These are phyloP conservation scores for Elaphomyces granulatus DNA, from an alignment of 495 filamentous ascomycete species.

Conservation along the genomic window DNA sequence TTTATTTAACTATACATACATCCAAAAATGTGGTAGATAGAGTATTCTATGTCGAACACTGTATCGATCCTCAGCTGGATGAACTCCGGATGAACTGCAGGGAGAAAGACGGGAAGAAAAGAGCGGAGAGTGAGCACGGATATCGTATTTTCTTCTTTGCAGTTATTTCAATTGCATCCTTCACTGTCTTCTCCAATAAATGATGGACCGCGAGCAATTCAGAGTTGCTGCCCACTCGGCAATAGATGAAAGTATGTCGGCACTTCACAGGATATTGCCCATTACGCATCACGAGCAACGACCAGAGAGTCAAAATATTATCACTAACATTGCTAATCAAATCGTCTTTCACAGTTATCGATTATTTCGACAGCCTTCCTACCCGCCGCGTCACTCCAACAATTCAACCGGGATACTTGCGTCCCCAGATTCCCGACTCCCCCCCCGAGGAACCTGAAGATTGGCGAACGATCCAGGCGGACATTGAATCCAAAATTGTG, in stretches of 20 bases:
- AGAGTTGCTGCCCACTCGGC: conserved; percentile 64
- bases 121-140: no score
- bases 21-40: no score
- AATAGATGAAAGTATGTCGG: conserved; percentile 64
- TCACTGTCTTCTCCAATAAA: no score
- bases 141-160: no score
- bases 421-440: conserved; percentile 56
- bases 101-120: no score
- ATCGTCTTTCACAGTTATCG: conserved; percentile 42
- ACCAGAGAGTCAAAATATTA: background rate
- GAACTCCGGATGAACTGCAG: no score
- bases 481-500: conserved; percentile 80
- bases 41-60: no score
- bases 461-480: conserved; percentile 69
- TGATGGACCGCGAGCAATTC: conserved; percentile 78
- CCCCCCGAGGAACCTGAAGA: conserved; percentile 60
- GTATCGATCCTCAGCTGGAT: no score
- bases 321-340: conserved; percentile 1
- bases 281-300: background rate
- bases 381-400: conserved; percentile 59
- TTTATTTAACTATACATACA: no score
- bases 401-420: conserved; percentile 77
- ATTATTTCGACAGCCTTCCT: conserved; percentile 66
- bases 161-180: no score
- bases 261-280: background rate